These are phyloP conservation scores for Citrus inodora DNA, from an alignment of 345 rosid genomes.

Conservation along the genomic window DNA sequence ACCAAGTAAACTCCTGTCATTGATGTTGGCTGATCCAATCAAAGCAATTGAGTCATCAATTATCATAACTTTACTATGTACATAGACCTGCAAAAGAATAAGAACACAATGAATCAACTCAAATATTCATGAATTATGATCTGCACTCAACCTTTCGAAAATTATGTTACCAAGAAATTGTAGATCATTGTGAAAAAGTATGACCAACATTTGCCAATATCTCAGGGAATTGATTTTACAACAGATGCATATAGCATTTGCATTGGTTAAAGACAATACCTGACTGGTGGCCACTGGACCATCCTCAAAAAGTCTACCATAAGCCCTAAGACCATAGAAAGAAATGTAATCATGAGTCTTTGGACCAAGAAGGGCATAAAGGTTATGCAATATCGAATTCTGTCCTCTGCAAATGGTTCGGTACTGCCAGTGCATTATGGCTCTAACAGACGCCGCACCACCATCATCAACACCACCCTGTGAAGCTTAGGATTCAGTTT, in stretches of 20 bases:
- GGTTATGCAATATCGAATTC: conserved; percentile 80
- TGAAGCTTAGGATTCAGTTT: conserved; percentile 19
- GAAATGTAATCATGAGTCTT: conserved; percentile 79
- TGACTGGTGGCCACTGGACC: conserved; percentile 94
- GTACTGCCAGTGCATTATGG: conserved; percentile 99
- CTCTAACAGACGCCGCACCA: conserved; percentile 98
- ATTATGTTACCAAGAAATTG: background rate
- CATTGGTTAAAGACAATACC: conserved; percentile 38
- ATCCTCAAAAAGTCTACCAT: conserved; percentile 76
- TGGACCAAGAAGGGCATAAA: conserved; percentile 67
- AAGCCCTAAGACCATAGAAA: conserved; percentile 88
- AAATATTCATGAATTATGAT: background rate
- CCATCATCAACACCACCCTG: conserved; percentile 98
- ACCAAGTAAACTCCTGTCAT: conserved; percentile 95
- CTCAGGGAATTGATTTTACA: background rate
- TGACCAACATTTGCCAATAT: background rate
- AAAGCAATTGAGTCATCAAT: conserved; percentile 67
- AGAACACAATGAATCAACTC: background rate
- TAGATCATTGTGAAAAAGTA: background rate
- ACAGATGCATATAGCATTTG: background rate
- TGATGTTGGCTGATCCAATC: conserved; percentile 94
- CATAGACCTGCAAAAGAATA: conserved; percentile 65
- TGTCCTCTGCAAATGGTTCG: conserved; percentile 95
- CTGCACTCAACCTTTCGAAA: background rate
- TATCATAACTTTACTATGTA: conserved; percentile 95